Evolutionary conservation across 106 monocot genomes (phyloP), one percentile per base, ranked within the genome.

Genomic region (Phalaenopsis aphrodite): DNA sequence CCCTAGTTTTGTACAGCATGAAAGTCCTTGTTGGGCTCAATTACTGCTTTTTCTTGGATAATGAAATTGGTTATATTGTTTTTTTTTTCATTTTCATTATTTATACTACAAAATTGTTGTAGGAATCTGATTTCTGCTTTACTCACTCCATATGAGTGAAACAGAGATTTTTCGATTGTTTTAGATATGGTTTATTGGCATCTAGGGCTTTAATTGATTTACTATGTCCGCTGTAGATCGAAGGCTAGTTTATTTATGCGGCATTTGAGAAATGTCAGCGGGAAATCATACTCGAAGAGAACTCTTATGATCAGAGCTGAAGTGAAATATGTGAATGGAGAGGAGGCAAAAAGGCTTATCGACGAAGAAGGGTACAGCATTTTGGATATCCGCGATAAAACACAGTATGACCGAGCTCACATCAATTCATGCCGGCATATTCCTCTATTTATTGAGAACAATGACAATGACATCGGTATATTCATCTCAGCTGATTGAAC

Each of bases 261-360:
- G 16, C 30, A 45, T 38, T 46, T 41, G 45, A 23, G 18, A 36
- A 19, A 8, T 12, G 4, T 30, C 45, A 65, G 1, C 52, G 8
- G 49, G 21, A 90, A 55, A 78, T 73, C 78, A 18, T 56, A 17
- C 48, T 24, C n/a, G 39, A 85, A 48, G 83, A 84, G 72, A 85
- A 37, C 14, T 64, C 41, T 58, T 12, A 75, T 83, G 47, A 57
- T 99, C 43, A 85, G 80, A 72, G 88, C 89, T 1, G 93, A 95
- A 76, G 91, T 94, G 76, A 84, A 75, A 46, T 99, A 91, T 72
- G 94, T 99, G 57, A 89, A 84, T 15, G 89, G 84, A 14, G 91
- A 91, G 8, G 94, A 99, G 76, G 98, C 92, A 3, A 95, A 88
- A 88, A 93, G 80, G 79, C 90, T 99, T 10, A 93, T 99, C 6